These are phyloP conservation scores for Coprinellus micaceus DNA, from an alignment of 768 basidiomycete species.

Conservation along the genomic window DNA sequence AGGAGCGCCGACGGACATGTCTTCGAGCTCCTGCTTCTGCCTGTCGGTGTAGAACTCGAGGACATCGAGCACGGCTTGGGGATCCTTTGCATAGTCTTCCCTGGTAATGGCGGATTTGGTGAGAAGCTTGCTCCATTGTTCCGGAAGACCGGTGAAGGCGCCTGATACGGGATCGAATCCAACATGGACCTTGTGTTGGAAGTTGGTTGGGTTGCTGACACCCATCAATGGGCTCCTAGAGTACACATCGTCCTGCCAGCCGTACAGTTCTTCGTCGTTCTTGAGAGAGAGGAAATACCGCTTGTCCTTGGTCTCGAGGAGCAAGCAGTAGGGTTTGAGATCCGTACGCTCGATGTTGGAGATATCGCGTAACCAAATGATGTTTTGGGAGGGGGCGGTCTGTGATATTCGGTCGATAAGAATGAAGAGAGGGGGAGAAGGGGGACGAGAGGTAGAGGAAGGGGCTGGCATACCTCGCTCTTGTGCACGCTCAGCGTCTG, in stretches of 20 bases:
- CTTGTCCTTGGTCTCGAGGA: constrained; percentile 83
- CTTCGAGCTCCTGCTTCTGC: constrained; percentile 89
- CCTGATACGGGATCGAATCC: constrained; percentile 94
- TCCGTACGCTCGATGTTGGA: constrained; percentile 88
- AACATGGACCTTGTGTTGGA: constrained; percentile 98
- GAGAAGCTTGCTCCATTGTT: constrained; percentile 96
- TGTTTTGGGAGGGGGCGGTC: constrained; percentile 54
- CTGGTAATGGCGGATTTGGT: constrained; percentile 97
- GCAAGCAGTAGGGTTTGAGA: constrained; percentile 89
- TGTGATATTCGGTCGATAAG: constrained; percentile 19
- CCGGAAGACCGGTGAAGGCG: constrained; percentile 94
- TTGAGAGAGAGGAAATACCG: constrained; percentile 80
- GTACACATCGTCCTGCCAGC: constrained; percentile 98
- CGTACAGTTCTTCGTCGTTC: constrained; percentile 95
- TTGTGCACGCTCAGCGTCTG: constrained; percentile 80
- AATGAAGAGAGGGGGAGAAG: background rate
- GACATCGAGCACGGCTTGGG: constrained; percentile 95
- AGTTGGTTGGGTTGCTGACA: constrained; percentile 92
- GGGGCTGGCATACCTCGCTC: constrained; percentile 83
- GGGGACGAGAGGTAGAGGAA: no score
- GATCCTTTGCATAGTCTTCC: constrained; percentile 95
- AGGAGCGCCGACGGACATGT: constrained; percentile 46
- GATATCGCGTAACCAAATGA: constrained; percentile 73
- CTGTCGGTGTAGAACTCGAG: constrained; percentile 98
- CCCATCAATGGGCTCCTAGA: constrained; percentile 89